phyloP scores from a whole-genome alignment of 2,329 filamentous ascomycete genomes.

The Colletotrichum sp. region DNA sequence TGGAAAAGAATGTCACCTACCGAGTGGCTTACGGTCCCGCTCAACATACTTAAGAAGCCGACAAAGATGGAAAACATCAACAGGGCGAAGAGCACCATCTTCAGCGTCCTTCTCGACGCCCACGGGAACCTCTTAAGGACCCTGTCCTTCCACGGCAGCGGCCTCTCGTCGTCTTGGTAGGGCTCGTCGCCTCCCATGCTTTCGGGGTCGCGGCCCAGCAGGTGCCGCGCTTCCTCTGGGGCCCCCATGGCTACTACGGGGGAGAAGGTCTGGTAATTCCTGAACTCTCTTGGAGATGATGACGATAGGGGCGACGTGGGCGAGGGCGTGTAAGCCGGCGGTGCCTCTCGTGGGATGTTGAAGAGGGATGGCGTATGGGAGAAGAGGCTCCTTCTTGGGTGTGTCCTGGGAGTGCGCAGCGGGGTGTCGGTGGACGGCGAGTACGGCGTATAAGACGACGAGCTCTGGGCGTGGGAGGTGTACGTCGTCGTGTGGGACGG shows the following conservation, averaged over 20 bases:
- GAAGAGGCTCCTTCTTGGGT: slow-evolving; percentile 3
- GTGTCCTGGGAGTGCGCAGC: slow-evolving; percentile 20
- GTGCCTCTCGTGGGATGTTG: slow-evolving; percentile 41
- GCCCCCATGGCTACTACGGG: slow-evolving; percentile 42
- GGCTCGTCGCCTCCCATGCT: slow-evolving; percentile 45
- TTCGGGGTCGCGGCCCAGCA: slow-evolving; percentile 49
- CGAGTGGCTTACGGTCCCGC: slow-evolving; percentile 25
- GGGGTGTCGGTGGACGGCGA: slow-evolving; percentile 6
- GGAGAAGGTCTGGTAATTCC: slow-evolving; percentile 51
- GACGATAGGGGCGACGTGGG: slow-evolving; percentile 28
- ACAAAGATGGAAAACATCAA: slow-evolving; percentile 37
- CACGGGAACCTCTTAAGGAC: slow-evolving; percentile 9
- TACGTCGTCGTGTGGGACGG: slow-evolving; percentile 12
- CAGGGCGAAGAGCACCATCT: slow-evolving; percentile 33
- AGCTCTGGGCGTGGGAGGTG: slow-evolving; percentile 2
- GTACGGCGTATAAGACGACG: slow-evolving; percentile 22
- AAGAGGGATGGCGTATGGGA: slow-evolving; percentile 6
- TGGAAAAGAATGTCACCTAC: slow-evolving; percentile 29
- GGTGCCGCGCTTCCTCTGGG: slow-evolving; percentile 45
- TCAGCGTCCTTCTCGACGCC: slow-evolving; percentile 30
- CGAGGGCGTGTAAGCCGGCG: slow-evolving; percentile 56
- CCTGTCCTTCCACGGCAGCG: slow-evolving; percentile 28
- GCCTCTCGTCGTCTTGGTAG: slow-evolving; percentile 18
- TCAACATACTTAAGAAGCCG: slow-evolving; percentile 29
- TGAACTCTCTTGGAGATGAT: slow-evolving; percentile 34